A percentile compares a stretch with the other conserved stretches of the same genome.
Conservation (phyloP, 768 basidiomycete species). For the Harrya chromipes region DNA sequence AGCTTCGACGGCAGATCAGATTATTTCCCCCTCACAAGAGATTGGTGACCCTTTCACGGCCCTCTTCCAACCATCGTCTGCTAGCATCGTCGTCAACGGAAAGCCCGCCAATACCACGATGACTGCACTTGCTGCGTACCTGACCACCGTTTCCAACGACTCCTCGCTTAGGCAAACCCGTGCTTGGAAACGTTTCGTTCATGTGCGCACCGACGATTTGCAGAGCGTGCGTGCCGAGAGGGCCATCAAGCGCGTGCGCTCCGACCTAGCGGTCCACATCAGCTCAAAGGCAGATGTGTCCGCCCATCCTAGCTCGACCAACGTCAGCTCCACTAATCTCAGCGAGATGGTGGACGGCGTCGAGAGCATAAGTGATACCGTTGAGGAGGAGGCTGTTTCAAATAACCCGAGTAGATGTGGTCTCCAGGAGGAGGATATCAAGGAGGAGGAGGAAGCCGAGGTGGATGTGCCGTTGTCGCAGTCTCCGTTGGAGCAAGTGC, state of each 20-base stretch:
- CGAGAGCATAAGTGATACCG: slow-evolving; percentile 30
- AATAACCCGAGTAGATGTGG: slow-evolving; percentile 16
- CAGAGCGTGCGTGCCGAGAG: slow-evolving; percentile 85
- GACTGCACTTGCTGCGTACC: slow-evolving; percentile 71
- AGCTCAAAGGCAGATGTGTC: slow-evolving; percentile 35
- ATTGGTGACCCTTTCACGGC: slow-evolving; percentile 58
- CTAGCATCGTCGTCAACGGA: slow-evolving; percentile 16
- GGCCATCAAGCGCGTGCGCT: slow-evolving; percentile 83
- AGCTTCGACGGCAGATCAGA: slow-evolving; percentile 33
- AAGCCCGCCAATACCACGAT: slow-evolving; percentile 47
- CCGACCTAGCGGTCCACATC: slow-evolving; percentile 76
- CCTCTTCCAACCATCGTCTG: slow-evolving; percentile 31
- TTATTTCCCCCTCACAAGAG: slow-evolving; percentile 53
- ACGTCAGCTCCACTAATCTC: slow-evolving; percentile 30
- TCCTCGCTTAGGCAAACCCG: slow-evolving; percentile 57
- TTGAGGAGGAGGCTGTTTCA: slow-evolving; percentile 21
- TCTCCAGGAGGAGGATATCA: slow-evolving; percentile 22
- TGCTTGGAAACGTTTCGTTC: slow-evolving; percentile 83
- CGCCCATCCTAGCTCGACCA: slow-evolving; percentile 18
- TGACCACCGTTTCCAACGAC: slow-evolving; percentile 75
- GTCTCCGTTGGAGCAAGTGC: slow-evolving; percentile 4
- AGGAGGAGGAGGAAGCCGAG: slow-evolving; percentile 26
- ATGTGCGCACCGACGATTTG: slow-evolving; percentile 82
- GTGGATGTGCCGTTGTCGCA: neutral
- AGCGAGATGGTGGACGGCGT: slow-evolving; percentile 31